Percentiles rank a stretch among this genome's conserved stretches.
Conservation (phyloP, 768 basidiomycete species). For the Leccinum obscurum region DNA sequence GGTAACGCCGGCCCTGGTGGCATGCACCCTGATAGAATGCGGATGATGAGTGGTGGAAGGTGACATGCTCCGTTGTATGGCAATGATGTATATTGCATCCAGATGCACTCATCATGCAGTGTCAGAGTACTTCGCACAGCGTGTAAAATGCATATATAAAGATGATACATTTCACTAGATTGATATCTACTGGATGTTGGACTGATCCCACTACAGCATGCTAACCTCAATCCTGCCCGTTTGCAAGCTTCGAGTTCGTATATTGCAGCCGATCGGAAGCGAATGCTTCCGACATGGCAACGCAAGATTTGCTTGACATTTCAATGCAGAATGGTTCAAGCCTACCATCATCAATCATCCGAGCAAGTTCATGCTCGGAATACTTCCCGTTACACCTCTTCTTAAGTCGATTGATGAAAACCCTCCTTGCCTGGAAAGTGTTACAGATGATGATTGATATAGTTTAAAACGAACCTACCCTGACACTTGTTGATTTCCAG, state of each 20-base stretch:
- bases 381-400: conserved; percentile 36
- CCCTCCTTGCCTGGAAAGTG: conserved; percentile 30
- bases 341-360: conserved; percentile 39
- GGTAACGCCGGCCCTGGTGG: conserved; percentile 51
- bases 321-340: conserved; percentile 49
- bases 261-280: conserved; percentile 24
- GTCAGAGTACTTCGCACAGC: background rate
- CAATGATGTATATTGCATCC: background rate
- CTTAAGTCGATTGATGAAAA: conserved; percentile 36
- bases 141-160: background rate
- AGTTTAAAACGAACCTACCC: conserved; percentile 26
- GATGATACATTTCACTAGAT: background rate
- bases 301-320: conserved; percentile 29
- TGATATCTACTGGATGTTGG: background rate
- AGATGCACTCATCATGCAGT: background rate
- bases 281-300: conserved; percentile 24
- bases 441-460: background rate
- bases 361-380: conserved; percentile 35
- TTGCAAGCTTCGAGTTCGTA: background rate
- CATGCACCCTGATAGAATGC: conserved; percentile 83
- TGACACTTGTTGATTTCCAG: conserved; percentile 41
- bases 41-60: conserved; percentile 62
- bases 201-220: background rate
- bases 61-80: conserved; percentile 2
- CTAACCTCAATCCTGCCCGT: background rate